Evolutionary conservation across 805 yeast genomes (phyloP), one percentile per base, ranked within the genome.

Genomic region (Zygotorulaspora florentina): DNA sequence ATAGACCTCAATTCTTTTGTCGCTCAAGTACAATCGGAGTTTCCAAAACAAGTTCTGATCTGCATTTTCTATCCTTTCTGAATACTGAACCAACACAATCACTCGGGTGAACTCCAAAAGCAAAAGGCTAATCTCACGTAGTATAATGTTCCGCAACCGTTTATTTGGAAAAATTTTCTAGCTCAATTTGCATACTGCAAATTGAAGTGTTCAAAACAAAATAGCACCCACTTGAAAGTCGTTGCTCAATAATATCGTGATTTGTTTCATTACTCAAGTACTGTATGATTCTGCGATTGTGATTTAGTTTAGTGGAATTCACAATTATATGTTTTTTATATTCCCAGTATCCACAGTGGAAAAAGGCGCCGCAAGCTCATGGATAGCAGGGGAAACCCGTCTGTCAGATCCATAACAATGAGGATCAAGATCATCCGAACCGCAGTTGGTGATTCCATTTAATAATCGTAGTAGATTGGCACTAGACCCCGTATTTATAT

Each of bases 1-100:
- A 41, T 46, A 47, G 3, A 48, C 35, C 37, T 49, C 41, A 13
- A 48, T 43, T 26, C 41, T 38, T 8, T 42, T 30, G 8, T 39
- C 9, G 16, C 43, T 42, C 17, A 59, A 39, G 36, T 44, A 54
- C 12, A 52, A 28, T 2, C 43, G 51, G 2, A 56, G 28, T 47
- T 57, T 58, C 64, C 64, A 58, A 31, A 60, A 52, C 9, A 53
- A 45, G 23, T 60, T 60, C 3, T 29, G 45, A 34, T 58, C 64
- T 3, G 42, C 39, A 2, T 25, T 13, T 17, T 50, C 52, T 12
- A 53, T 25, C 1, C 39, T 18, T 8, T 13, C 30, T 12, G 46
- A 13, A 28, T 55, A 60, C 34, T 57, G 55, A 2, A 56, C 29
- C 4, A 58, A 17, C 4, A 58, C 18, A 9, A 53, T 45, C 1